phyloP scores from a whole-genome alignment of 192 early-diverging fungal species.

The Gonapodya sp. region DNA sequence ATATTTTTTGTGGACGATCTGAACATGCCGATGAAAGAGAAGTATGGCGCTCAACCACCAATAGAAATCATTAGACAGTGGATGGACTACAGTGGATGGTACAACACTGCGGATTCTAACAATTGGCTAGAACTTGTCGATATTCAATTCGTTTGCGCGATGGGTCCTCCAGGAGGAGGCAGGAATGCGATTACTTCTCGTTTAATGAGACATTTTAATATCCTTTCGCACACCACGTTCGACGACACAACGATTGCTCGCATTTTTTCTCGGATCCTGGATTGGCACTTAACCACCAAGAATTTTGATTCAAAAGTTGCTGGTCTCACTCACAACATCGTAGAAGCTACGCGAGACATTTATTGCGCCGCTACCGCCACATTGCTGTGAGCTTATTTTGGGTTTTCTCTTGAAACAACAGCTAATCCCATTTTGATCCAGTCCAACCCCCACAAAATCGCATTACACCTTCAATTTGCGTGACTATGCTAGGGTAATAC shows the following conservation, averaged over 20 bases:
- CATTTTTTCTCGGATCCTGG: conserved; percentile 44
- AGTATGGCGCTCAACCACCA: conserved; percentile 52
- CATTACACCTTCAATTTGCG: conserved; percentile 55
- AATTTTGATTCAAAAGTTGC: conserved; percentile 28
- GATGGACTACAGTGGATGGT: conserved; percentile 58
- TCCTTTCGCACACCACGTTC: conserved; percentile 41
- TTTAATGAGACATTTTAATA: conserved; percentile 47
- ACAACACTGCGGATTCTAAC: conserved; percentile 23
- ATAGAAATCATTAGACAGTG: conserved; percentile 50
- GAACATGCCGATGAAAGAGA: conserved; percentile 50
- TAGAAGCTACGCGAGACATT: conserved; percentile 38
- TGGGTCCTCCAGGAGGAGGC: conserved; percentile 53
- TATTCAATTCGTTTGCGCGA: conserved; percentile 49
- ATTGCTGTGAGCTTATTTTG: conserved; percentile 18
- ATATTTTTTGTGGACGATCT: conserved; percentile 52
- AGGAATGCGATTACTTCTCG: conserved; percentile 41
- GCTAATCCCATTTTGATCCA: neutral
- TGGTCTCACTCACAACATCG: conserved; percentile 26
- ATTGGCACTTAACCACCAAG: conserved; percentile 45
- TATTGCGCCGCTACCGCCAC: conserved; percentile 43
- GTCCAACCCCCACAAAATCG: conserved; percentile 47
- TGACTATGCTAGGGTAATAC: conserved; percentile 46
- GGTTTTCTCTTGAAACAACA: neutral
- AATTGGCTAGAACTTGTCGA: conserved; percentile 34
- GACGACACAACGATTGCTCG: conserved; percentile 37